Conservation (phyloP, 2,329 filamentous ascomycete species). For the Blumeria graminis region DNA sequence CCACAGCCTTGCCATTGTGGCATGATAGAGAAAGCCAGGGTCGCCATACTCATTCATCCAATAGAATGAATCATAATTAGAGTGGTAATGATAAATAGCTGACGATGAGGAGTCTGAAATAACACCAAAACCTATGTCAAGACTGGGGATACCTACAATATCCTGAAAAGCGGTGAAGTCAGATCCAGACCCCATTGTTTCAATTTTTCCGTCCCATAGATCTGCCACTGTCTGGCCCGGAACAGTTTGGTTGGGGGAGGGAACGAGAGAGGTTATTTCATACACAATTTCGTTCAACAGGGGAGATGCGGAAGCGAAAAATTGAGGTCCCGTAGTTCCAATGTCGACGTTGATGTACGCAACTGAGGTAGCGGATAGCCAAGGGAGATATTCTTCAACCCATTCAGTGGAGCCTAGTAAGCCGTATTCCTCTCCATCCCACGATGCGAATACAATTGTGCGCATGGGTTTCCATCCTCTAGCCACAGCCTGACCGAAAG, state of each 20-base stretch:
- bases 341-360: constrained; percentile 64
- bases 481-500: constrained; percentile 45
- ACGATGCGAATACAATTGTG: constrained; percentile 67
- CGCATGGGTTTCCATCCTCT: constrained; percentile 65
- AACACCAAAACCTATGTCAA: constrained; percentile 30
- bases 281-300: constrained; percentile 36
- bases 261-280: constrained; percentile 27
- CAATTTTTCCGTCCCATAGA: constrained; percentile 27
- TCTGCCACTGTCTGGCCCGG: constrained; percentile 18
- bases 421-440: constrained; percentile 58
- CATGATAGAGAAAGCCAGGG: constrained; percentile 33
- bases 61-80: constrained; percentile 61
- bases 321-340: constrained; percentile 32
- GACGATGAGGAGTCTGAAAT: constrained; percentile 6
- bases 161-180: constrained; percentile 47
- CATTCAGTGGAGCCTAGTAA: constrained; percentile 63
- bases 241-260: constrained; percentile 17
- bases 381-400: constrained; percentile 62
- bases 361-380: constrained; percentile 45
- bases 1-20: constrained; percentile 29
- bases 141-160: constrained; percentile 22
- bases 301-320: constrained; percentile 32
- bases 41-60: constrained; percentile 72
- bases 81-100: constrained; percentile 53
- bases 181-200: constrained; percentile 37